These are phyloP conservation scores for Coniochaeta prunicola DNA, from an alignment of 2,329 filamentous ascomycete species.

Conservation along the genomic window DNA sequence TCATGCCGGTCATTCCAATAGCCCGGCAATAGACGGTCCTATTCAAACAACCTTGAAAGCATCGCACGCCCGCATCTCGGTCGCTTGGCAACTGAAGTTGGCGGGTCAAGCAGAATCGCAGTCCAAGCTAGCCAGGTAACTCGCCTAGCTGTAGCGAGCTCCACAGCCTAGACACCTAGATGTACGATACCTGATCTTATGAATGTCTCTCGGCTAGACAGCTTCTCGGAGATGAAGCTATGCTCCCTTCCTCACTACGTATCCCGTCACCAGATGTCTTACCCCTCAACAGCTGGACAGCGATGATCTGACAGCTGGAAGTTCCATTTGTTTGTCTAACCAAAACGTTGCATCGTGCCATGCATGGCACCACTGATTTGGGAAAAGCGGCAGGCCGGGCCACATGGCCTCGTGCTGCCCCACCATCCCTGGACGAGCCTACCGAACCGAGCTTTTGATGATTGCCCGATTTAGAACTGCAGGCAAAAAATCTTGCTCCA, in stretches of 20 bases:
- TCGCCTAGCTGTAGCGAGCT: not conserved
- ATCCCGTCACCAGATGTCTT: not conserved
- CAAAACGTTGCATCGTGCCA: not conserved
- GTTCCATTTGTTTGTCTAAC: not conserved
- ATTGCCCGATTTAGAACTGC: constrained; percentile 1
- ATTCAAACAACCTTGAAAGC: not conserved
- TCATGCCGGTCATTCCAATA: not conserved
- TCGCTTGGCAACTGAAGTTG: not conserved
- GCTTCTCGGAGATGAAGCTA: not conserved
- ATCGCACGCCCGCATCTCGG: not conserved
- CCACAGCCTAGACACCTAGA: not conserved
- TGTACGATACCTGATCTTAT: not conserved
- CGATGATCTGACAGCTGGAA: not conserved
- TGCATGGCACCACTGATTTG: not conserved
- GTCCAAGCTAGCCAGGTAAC: not conserved
- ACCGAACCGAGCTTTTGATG: not conserved
- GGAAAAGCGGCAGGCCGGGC: not conserved
- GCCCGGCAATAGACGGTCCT: not conserved
- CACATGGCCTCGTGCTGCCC: not conserved
- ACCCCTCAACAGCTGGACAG: not conserved
- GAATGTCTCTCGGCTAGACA: not conserved
- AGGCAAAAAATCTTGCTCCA: not conserved
- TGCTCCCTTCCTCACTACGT: not conserved
- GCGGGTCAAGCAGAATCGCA: not conserved
- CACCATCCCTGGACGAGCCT: not conserved